These are phyloP conservation scores for Plasmopara halstedii DNA, from an alignment of 352 stramenopile genomes.

Conservation along the genomic window DNA sequence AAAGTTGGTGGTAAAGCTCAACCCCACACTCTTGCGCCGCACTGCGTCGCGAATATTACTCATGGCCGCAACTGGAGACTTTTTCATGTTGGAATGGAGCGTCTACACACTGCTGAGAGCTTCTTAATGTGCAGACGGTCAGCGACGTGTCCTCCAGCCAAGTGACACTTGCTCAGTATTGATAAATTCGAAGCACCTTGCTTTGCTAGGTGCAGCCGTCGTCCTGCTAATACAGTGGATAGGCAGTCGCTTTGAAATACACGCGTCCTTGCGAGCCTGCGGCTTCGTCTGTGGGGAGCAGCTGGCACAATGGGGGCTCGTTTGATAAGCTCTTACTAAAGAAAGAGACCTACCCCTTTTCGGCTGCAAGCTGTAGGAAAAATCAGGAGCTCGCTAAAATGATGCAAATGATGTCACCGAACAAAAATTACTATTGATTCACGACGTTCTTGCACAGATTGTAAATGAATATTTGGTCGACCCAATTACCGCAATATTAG, in stretches of 20 bases:
- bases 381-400: slow-evolving; percentile 28
- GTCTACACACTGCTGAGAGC: slow-evolving; percentile 4
- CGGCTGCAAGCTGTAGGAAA: slow-evolving; percentile 12
- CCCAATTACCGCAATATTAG: too few relatives aligned
- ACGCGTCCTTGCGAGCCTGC: slow-evolving; percentile 5
- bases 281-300: slow-evolving; percentile 29
- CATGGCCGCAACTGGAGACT: slow-evolving; percentile 37
- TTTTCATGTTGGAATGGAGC: slow-evolving; percentile 25
- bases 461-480: too few relatives aligned
- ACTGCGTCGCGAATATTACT: slow-evolving; percentile 56
- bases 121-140: not conserved
- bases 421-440: too few relatives aligned
- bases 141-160: not conserved
- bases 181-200: slow-evolving; percentile 1
- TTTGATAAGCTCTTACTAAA: slow-evolving; percentile 6
- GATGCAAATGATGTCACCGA: too few relatives aligned
- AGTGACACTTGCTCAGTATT: not conserved
- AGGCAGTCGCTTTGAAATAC: slow-evolving; percentile 5
- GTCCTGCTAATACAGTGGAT: not conserved
- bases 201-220: not conserved
- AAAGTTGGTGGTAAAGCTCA: slow-evolving; percentile 59
- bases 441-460: too few relatives aligned
- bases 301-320: not conserved
- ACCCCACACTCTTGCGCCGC: slow-evolving; percentile 49
- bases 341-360: slow-evolving; percentile 1